phyloP scores from a whole-genome alignment of 73 alveolate genomes.

The Tetrahymena malaccensis region DNA sequence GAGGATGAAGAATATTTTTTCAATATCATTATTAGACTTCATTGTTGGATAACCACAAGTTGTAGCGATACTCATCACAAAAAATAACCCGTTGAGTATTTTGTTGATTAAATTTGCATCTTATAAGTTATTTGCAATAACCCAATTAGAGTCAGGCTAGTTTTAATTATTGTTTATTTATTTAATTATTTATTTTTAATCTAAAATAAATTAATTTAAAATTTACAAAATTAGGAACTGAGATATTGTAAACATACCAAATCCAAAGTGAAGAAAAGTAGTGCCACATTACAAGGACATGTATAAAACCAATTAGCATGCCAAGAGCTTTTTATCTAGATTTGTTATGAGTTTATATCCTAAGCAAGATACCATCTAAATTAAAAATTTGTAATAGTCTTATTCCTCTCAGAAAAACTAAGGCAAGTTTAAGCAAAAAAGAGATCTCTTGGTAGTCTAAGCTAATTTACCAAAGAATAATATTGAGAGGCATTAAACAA shows the following conservation, averaged over 20 bases:
- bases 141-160: not conserved
- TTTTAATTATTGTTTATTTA: not conserved
- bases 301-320: not conserved
- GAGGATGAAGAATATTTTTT: not conserved
- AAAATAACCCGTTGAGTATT: not conserved
- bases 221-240: not conserved
- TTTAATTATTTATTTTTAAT: not conserved
- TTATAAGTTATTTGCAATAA: not conserved
- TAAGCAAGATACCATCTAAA: not conserved
- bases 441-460: not conserved
- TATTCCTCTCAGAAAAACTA: not conserved
- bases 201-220: not conserved
- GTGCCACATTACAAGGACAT: not conserved
- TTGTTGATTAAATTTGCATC: not conserved
- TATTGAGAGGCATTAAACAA: not conserved
- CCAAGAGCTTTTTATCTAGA: not conserved
- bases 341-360: not conserved
- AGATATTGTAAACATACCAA: not conserved
- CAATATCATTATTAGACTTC: not conserved
- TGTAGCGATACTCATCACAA: not conserved
- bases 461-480: not conserved
- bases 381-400: not conserved
- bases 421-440: not conserved
- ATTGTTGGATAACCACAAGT: not conserved
- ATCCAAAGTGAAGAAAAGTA: not conserved